Percentiles rank a stretch among this genome's conserved stretches.
Evolutionary conservation across 495 filamentous ascomycete genomes (phyloP).

Genomic region (Parmelia sp.): DNA sequence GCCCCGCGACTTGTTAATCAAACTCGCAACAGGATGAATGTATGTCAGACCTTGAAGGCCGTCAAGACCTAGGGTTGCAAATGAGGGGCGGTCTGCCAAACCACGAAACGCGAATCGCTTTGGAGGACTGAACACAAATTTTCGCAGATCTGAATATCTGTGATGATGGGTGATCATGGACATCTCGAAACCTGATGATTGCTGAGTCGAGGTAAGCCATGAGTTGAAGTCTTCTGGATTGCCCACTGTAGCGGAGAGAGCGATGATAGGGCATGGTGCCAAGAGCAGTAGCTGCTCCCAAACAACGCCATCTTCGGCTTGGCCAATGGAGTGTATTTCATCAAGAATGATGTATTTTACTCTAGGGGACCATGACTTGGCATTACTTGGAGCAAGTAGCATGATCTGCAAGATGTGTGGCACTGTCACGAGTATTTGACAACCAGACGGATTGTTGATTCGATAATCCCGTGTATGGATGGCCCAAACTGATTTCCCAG

Average conservation of each 20-base stretch:
- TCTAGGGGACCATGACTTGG: slow-evolving; percentile 57
- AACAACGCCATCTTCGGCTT: slow-evolving; percentile 68
- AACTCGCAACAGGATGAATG: slow-evolving; percentile 60
- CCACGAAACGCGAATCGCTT: slow-evolving; percentile 51
- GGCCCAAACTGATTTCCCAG: slow-evolving; percentile 65
- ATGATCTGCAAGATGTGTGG: slow-evolving; percentile 75
- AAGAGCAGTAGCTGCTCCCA: slow-evolving; percentile 76
- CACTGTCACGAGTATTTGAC: slow-evolving; percentile 71
- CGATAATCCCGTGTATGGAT: slow-evolving; percentile 70
- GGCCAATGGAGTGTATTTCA: slow-evolving; percentile 75
- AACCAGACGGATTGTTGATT: slow-evolving; percentile 62
- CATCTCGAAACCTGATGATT: slow-evolving; percentile 48
- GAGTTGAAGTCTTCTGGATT: slow-evolving; percentile 63
- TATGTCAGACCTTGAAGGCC: slow-evolving; percentile 45
- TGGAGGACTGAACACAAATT: slow-evolving; percentile 55
- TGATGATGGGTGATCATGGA: slow-evolving; percentile 59
- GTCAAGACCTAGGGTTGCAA: slow-evolving; percentile 48
- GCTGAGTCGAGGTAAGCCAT: slow-evolving; percentile 60
- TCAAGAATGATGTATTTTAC: slow-evolving; percentile 75
- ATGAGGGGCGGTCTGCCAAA: slow-evolving; percentile 37
- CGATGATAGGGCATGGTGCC: slow-evolving; percentile 71
- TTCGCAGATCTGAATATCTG: slow-evolving; percentile 68
- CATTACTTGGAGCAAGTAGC: slow-evolving; percentile 62
- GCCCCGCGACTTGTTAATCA: slow-evolving; percentile 52
- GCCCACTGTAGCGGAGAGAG: slow-evolving; percentile 72